These are phyloP conservation scores for Aureobasidium sp. DNA, from an alignment of 2,329 filamentous ascomycete species.

Conservation along the genomic window DNA sequence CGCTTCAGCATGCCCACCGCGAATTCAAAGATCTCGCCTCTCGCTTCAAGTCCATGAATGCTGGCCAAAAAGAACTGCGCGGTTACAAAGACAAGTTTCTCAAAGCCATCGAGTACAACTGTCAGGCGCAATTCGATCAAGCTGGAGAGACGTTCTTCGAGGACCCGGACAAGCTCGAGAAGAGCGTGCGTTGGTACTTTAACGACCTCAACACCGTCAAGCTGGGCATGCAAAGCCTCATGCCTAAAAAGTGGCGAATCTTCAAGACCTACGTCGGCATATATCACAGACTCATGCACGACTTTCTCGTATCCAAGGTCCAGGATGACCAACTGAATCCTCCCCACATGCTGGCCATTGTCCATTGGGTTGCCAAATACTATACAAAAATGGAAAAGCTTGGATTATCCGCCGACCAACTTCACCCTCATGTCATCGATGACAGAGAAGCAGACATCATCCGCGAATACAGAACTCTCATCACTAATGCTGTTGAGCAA, in stretches of 20 bases:
- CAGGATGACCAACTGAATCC: conserved; percentile 80
- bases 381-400: conserved; percentile 93
- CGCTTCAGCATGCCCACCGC: conserved; percentile 86
- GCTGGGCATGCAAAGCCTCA: conserved; percentile 80
- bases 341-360: conserved; percentile 80
- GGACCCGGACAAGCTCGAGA: conserved; percentile 76
- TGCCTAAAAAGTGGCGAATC: conserved; percentile 96
- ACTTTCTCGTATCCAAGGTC: conserved; percentile 76
- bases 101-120: conserved; percentile 66
- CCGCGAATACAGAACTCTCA: conserved; percentile 87
- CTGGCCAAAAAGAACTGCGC: conserved; percentile 82
- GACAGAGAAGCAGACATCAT: conserved; percentile 85
- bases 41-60: conserved; percentile 90
- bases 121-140: conserved; percentile 65
- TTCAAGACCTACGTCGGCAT: conserved; percentile 82
- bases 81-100: conserved; percentile 97
- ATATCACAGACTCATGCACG: conserved; percentile 93
- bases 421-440: conserved; percentile 81
- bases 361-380: conserved; percentile 94
- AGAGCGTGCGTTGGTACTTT: conserved; percentile 92
- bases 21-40: conserved; percentile 93
- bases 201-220: conserved; percentile 95
- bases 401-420: conserved; percentile 67
- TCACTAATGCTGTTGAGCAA: conserved; percentile 90
- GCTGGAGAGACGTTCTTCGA: conserved; percentile 70